These are phyloP conservation scores for Skeletonema costatum DNA, from an alignment of 108 stramenopile species.

Conservation along the genomic window DNA sequence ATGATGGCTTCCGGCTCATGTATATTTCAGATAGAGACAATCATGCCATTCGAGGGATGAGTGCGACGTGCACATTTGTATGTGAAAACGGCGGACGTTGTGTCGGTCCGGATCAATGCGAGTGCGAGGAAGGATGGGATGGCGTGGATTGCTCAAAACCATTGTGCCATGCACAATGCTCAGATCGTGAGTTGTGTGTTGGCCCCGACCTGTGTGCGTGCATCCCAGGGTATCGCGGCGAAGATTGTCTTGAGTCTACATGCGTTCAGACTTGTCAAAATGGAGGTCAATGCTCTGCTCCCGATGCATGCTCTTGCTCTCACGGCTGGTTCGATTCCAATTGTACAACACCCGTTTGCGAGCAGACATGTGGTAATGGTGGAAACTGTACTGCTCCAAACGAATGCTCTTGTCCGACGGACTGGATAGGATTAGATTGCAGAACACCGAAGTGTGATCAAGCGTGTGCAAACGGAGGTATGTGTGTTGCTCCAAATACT, in stretches of 20 bases:
- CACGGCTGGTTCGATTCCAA: constrained; percentile 88
- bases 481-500: constrained; percentile 85
- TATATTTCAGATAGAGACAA: constrained; percentile 82
- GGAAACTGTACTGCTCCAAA: constrained; percentile 87
- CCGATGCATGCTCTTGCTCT: constrained; percentile 80
- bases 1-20: constrained; percentile 35
- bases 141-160: constrained; percentile 72
- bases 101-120: constrained; percentile 65
- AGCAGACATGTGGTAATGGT: constrained; percentile 89
- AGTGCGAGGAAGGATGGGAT: constrained; percentile 68
- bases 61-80: constrained; percentile 66
- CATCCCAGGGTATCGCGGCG: constrained; percentile 77
- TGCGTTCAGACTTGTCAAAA: constrained; percentile 80
- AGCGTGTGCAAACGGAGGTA: constrained; percentile 69
- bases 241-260: constrained; percentile 55
- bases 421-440: constrained; percentile 82
- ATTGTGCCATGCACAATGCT: constrained; percentile 51
- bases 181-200: constrained; percentile 67
- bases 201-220: constrained; percentile 79
- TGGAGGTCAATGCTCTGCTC: constrained; percentile 75
- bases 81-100: constrained; percentile 88
- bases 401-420: constrained; percentile 68
- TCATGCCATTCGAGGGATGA: constrained; percentile 71
- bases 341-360: constrained; percentile 90
- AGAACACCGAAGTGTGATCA: constrained; percentile 75